phyloP scores from a whole-genome alignment of 352 stramenopile species.

The Saprolegnia diclina region DNA sequence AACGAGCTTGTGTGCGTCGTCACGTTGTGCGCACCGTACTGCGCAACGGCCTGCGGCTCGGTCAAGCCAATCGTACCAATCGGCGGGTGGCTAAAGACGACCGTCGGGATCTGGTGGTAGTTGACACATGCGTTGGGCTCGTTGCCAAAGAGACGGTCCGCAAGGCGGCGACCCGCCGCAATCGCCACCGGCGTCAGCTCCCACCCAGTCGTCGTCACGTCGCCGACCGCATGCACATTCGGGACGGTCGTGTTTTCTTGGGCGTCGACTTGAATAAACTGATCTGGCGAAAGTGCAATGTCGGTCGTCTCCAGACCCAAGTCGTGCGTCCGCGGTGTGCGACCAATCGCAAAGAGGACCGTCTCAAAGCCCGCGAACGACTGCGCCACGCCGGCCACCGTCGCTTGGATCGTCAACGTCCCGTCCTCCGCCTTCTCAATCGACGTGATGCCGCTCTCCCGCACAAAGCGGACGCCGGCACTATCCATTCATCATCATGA shows the following conservation, averaged over 20 bases:
- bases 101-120: constrained; percentile 94
- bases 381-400: constrained; percentile 44
- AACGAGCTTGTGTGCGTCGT: constrained; percentile 95
- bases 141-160: constrained; percentile 86
- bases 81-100: constrained; percentile 95
- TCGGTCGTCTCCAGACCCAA: constrained; percentile 78
- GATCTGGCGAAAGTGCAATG: constrained; percentile 58
- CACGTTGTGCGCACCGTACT: constrained; percentile 91
- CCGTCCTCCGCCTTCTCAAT: constrained; percentile 84
- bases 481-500: background rate
- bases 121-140: constrained; percentile 65
- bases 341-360: constrained; percentile 75
- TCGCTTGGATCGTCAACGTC: constrained; percentile 62
- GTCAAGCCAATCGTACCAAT: constrained; percentile 94
- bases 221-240: constrained; percentile 88
- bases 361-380: constrained; percentile 46
- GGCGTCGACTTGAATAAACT: constrained; percentile 88
- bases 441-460: constrained; percentile 48
- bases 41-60: constrained; percentile 85
- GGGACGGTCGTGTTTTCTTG: constrained; percentile 87
- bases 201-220: constrained; percentile 83
- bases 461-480: constrained; percentile 53
- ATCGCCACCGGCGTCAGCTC: constrained; percentile 88
- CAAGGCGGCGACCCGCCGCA: constrained; percentile 80
- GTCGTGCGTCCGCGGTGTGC: constrained; percentile 77